A percentile compares a stretch with the other conserved stretches of the same genome.
Evolutionary conservation across 495 filamentous ascomycete genomes (phyloP).

Genomic region (Aspergillus indologenus): DNA sequence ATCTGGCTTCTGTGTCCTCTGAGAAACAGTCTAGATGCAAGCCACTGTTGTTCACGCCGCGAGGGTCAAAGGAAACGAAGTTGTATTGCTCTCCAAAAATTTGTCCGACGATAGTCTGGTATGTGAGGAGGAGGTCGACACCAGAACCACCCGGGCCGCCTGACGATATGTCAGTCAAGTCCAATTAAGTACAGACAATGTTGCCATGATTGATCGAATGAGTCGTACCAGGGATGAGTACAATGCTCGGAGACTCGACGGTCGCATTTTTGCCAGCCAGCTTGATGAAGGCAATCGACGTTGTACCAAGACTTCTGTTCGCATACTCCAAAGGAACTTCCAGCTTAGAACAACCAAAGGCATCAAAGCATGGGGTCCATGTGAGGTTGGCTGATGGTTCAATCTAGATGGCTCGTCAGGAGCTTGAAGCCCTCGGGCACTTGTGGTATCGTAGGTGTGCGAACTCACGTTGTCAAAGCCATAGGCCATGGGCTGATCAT

Average conservation of each 20-base stretch:
- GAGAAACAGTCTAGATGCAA: conserved; percentile 38
- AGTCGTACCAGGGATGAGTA: conserved; percentile 18
- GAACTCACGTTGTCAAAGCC: conserved; percentile 12
- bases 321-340: conserved; percentile 30
- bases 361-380: conserved; percentile 28
- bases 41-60: conserved; percentile 40
- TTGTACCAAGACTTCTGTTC: conserved; percentile 17
- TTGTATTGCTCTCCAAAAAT: conserved; percentile 42
- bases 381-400: conserved; percentile 19
- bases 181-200: conserved; percentile 4
- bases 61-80: conserved; percentile 46
- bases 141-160: conserved; percentile 49
- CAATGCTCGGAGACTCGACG: conserved; percentile 18
- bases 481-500: conserved; percentile 13
- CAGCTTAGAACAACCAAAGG: conserved; percentile 21
- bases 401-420: conserved; percentile 16
- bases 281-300: conserved; percentile 28
- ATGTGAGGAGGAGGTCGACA: conserved; percentile 24
- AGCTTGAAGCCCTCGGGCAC: conserved; percentile 10
- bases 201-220: neutral
- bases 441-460: conserved; percentile 8
- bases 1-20: conserved; percentile 22
- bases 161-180: conserved; percentile 15
- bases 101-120: conserved; percentile 19
- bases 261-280: conserved; percentile 20